Evolutionary conservation across 768 basidiomycete species (phyloP), one percentile per base, ranked within the genome.

Genomic region (Leccinellum albellum): DNA sequence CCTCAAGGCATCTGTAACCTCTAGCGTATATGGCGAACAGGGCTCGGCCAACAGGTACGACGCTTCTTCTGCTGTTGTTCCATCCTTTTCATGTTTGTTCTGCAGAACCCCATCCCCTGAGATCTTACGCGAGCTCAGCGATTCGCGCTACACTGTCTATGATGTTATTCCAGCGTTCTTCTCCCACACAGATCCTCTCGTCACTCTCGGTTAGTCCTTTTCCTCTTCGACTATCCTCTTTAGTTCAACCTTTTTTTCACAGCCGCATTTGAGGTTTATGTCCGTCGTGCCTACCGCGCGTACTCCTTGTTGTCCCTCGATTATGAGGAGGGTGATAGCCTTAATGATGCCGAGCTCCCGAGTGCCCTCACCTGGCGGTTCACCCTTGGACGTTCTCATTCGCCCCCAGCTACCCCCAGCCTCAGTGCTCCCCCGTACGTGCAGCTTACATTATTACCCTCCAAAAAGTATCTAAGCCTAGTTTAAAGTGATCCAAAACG

Each of bases 141-240:
- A 99, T 74, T 98, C 96, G 6, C 83, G 91, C 44, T 98, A 95
- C 74, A 94, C 93, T 14, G 95, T 98, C 15, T 99, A 88, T 73
- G 97, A 99, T 69, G 97, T 99, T 7, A 83, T 99, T 48, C 94
- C 95, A 4, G 82, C 91, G 6, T 99, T 99, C 80, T 98, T 98
- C 84, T 85, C 82, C 58, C 90, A 95, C 68, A 70, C 79, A 17
- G 94, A 98, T 64, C 80, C 87, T 35, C 87, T 88, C 81, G 85
- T 98, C 61, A 82, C 85, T 12, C 81, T 98, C 42, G 89, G 91
- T 90, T 57, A 53, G 85, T 72, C 40, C 23, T 51, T 32, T 20
- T 59, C 3, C 50, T 59, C 24, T 17, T 31, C 14, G 12, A n/a
- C 13, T 17, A 3, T 17, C n/a, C 17, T 28, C 4, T 14, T 33